Percentiles rank a stretch among this genome's conserved stretches.
Evolutionary conservation across 78 protist genomes (phyloP).

Genomic region (Dictyostelium purpureum): DNA sequence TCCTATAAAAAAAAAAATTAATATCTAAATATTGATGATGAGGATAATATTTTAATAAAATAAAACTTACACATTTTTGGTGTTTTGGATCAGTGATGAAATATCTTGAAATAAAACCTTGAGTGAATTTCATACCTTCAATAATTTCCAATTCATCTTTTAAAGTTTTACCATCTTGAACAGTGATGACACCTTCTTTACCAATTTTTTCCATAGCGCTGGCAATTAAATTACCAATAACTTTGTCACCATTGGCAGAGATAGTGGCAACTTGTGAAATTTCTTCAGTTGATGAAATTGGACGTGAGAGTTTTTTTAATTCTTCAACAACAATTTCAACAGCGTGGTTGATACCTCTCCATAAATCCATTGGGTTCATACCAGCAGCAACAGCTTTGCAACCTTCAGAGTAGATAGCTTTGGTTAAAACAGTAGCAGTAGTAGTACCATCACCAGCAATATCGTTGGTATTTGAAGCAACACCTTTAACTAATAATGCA

Average conservation of each 20-base stretch:
- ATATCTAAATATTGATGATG: background rate
- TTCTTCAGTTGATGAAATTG: slow-evolving; percentile 95
- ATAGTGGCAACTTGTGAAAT: slow-evolving; percentile 98
- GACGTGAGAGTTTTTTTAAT: slow-evolving; percentile 88
- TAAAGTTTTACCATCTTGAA: slow-evolving; percentile 98
- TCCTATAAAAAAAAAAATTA: slow-evolving; percentile 48
- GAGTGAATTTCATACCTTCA: slow-evolving; percentile 99
- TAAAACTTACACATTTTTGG: slow-evolving; percentile 79
- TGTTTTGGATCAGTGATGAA: slow-evolving; percentile 95
- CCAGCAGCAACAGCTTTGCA: slow-evolving; percentile 98
- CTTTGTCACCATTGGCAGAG: slow-evolving; percentile 99
- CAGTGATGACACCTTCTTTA: slow-evolving; percentile 99
- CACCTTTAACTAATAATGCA: slow-evolving; percentile 96
- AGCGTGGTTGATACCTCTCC: slow-evolving; percentile 96
- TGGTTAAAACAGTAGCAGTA: slow-evolving; percentile 98
- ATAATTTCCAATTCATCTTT: slow-evolving; percentile 96
- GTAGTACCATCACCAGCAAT: slow-evolving; percentile 99
- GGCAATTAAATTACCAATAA: slow-evolving; percentile 97
- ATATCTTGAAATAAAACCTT: slow-evolving; percentile 98
- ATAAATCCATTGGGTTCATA: slow-evolving; percentile 98
- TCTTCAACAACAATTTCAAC: slow-evolving; percentile 87
- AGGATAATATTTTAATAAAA: background rate
- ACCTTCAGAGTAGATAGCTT: slow-evolving; percentile 97
- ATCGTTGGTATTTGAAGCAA: slow-evolving; percentile 99
- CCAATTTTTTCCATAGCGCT: slow-evolving; percentile 99